Conservation (phyloP, 1,284 basidiomycete species). For the Ustilago tritici region DNA sequence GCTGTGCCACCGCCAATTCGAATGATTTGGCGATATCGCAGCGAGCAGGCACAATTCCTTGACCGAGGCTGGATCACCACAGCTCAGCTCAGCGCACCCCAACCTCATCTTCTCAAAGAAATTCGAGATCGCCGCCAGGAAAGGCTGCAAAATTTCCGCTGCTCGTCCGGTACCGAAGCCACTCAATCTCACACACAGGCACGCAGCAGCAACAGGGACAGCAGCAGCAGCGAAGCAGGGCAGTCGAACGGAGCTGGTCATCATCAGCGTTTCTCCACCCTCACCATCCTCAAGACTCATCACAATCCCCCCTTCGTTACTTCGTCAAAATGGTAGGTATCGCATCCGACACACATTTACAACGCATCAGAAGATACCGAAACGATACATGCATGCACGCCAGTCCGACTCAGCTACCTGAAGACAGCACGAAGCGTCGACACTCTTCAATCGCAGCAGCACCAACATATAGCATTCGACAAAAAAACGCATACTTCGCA, state of each 20-base stretch:
- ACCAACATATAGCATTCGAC: not conserved
- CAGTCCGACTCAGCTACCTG: not conserved
- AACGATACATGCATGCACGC: conserved; percentile 10
- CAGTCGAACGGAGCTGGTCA: conserved; percentile 13
- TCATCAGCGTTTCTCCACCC: conserved; percentile 25
- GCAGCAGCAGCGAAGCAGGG: conserved; percentile 3
- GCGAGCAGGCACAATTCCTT: conserved; percentile 6
- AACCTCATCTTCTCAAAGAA: not conserved
- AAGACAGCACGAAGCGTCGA: not conserved
- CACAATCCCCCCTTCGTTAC: conserved; percentile 21
- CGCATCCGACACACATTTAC: not conserved
- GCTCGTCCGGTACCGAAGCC: not conserved
- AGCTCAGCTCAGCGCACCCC: not conserved
- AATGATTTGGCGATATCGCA: not conserved
- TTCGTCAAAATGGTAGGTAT: conserved; percentile 53
- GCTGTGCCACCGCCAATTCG: not conserved
- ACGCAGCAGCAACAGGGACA: not conserved
- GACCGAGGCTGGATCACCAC: not conserved
- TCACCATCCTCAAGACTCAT: conserved; percentile 43
- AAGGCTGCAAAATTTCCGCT: not conserved
- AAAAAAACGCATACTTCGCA: not conserved
- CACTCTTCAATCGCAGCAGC: not conserved
- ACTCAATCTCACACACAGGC: not conserved
- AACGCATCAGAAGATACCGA: not conserved
- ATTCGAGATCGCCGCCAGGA: not conserved